These are phyloP conservation scores for Rhipidocladum racemiflorum DNA, from an alignment of 176 grass and related monocot genomes.

Conservation along the genomic window DNA sequence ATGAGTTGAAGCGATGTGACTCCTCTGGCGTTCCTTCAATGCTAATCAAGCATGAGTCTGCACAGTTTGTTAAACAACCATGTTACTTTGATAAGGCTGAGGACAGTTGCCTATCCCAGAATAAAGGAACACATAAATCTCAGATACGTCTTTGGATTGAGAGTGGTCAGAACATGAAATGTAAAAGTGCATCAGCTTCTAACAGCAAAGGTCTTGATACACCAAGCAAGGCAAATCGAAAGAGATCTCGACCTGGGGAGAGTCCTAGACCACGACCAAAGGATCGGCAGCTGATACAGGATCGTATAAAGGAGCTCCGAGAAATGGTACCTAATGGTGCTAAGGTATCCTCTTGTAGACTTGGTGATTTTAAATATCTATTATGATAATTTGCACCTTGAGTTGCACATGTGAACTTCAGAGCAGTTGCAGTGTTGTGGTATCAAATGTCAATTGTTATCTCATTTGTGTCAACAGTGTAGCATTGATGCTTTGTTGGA, in stretches of 20 bases:
- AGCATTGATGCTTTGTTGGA: conserved; percentile 86
- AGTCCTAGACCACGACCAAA: conserved; percentile 66
- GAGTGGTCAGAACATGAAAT: conserved; percentile 51
- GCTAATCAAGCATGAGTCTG: conserved; percentile 45
- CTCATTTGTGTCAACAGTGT: conserved; percentile 53
- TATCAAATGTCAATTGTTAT: conserved; percentile 26
- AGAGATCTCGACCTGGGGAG: conserved; percentile 70
- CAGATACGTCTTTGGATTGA: conserved; percentile 73
- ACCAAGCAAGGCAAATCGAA: conserved; percentile 54
- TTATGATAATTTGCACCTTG: conserved; percentile 22
- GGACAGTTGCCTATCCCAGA: conserved; percentile 50
- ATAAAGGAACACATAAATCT: conserved; percentile 59
- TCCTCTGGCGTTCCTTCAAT: conserved; percentile 25
- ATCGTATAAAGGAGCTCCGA: conserved; percentile 76
- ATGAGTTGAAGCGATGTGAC: conserved; percentile 42
- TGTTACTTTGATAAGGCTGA: conserved; percentile 39
- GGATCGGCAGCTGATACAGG: conserved; percentile 78
- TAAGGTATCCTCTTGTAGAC: conserved; percentile 53
- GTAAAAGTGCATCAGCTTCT: conserved; percentile 61
- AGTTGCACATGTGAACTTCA: conserved; percentile 12
- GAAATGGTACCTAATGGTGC: conserved; percentile 77
- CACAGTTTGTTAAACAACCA: conserved; percentile 50
- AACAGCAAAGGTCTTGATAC: conserved; percentile 65
- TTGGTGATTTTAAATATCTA: conserved; percentile 12
- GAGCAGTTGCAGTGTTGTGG: not conserved